Evolutionary conservation across 495 filamentous ascomycete species (phyloP).

Genomic region (Friedmanniomyces simplex): DNA sequence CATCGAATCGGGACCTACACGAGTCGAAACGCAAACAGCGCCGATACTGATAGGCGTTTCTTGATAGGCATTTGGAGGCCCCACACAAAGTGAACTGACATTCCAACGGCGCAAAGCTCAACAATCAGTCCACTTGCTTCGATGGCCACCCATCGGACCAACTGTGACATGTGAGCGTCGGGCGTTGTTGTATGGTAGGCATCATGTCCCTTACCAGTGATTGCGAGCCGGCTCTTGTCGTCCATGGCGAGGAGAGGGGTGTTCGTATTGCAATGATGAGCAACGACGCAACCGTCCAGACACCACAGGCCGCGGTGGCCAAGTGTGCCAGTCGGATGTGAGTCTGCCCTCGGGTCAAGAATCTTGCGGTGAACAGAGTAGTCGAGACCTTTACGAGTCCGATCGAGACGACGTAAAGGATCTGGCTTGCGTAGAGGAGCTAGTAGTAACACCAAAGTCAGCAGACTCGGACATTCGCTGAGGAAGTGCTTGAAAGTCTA

Average conservation of each 20-base stretch:
- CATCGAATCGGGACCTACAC: neutral
- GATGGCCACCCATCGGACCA: neutral
- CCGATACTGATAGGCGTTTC: conserved; percentile 5
- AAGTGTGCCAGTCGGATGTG: neutral
- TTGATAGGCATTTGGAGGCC: conserved; percentile 8
- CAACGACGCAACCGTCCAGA: neutral
- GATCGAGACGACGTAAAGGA: neutral
- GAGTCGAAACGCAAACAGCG: neutral
- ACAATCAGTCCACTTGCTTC: neutral
- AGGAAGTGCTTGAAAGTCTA: neutral
- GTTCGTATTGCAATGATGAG: neutral
- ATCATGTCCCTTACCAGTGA: neutral
- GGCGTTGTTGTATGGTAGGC: neutral
- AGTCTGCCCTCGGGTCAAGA: neutral
- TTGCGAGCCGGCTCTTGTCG: neutral
- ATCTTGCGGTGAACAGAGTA: neutral
- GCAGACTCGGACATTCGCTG: neutral
- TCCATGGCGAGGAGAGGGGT: neutral
- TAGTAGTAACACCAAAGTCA: neutral
- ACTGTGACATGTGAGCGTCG: neutral
- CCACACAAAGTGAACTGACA: conserved; percentile 5
- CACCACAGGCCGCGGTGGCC: neutral
- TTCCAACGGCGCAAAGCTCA: neutral
- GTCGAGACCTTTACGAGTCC: neutral
- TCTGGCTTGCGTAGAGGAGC: neutral